Base-by-base conservation (phyloP, 2,329 filamentous ascomycete genomes). In the Corynespora cassiicola region DNA sequence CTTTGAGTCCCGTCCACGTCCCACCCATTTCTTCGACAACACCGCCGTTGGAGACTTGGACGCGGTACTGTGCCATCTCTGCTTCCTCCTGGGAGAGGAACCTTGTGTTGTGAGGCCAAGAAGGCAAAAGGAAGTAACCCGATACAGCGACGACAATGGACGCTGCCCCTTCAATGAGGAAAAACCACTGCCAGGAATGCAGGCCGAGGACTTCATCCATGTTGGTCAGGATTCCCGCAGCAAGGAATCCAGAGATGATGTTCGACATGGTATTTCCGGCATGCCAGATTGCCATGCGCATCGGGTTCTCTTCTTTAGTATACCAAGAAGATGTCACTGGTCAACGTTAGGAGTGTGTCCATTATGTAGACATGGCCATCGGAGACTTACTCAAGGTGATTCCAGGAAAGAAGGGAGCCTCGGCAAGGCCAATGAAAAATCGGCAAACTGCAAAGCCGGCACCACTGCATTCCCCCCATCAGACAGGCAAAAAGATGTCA, bases 141-240 rank as follows among this genome's bases (percentile, higher is more conserved):
- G 50, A 43, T 10, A 66, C 36, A 7, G 63, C 67, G 10, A 70
- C 58, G 3, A 62, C 26, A 35, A 72, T 65, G 0, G 79, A 82
- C 1, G 72, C 73, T 3, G 81, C 73, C 2, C 80, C 81, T 52
- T 84, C 81, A 72, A 74, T 69, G 43, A 75, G 64, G 42, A 76
- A 73, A 25, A 76, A 72, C 74, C 73, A 76, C 14, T 74, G 67
- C 73, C 53, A 56, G 1, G 51, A 34, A 10, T 50, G 56, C 18
- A 74, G 58, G 10, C 66, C 66, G 9, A 57, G 44, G 16, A 67
- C 54, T 9, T 67, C 63, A 8, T 73, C 66, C 65, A 77, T 72
- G 43, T 70, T 71, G 22, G 66, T 66, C 7, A 76, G 58, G 14
- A 76, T 70, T 6, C 68, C 74, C 7, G 71, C 72, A 14, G 72